Base-by-base conservation (phyloP, 2,329 filamentous ascomycete genomes). In the Aspergillus fumigatus region DNA sequence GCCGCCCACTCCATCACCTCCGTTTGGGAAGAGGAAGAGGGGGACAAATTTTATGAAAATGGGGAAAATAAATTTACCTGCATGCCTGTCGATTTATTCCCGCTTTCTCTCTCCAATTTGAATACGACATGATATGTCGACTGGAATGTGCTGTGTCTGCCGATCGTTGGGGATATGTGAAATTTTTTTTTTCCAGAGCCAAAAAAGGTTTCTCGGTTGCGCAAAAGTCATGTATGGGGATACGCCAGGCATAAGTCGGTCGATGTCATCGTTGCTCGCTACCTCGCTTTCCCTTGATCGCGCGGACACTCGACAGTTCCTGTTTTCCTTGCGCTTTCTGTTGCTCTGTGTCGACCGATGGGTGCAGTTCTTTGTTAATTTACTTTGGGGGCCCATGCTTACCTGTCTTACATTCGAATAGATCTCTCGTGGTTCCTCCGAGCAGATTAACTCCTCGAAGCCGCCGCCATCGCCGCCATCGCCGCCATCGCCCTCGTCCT, bases 401-500 rank as follows among this genome's bases (percentile, higher is more conserved):
- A 64, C 59, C 56, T 57, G 51, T 59, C 51, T 40, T 19, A 43
- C 40, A 40, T 48, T 41, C 54, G 45, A 59, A 57, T 58, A 68
- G 66, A 62, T 64, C 63, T 66, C 62, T 62, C 62, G 61, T 62
- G 61, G 56, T 56, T 60, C 55, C 51, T 51, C 45, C 61, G 58
- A 63, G 59, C 66, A 63, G 64, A 65, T 66, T 59, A 64, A 47
- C 57, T 58, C 58, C 56, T n/a, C n/a, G n/a, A n/a, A n/a, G n/a
- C n/a, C n/a, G n/a, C n/a, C n/a, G n/a, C n/a, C n/a, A n/a, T n/a
- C n/a, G n/a, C n/a, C n/a, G n/a, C n/a, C n/a, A n/a, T n/a, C n/a
- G n/a, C n/a, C n/a, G n/a, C n/a, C n/a, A n/a, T 14, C 54, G 54
- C 56, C 63, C 62, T 62, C 32, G 11, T 14, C 65, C 63, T 62